Evolutionary conservation across 2,329 filamentous ascomycete species (phyloP).

Genomic region (Fusarium papillatum): DNA sequence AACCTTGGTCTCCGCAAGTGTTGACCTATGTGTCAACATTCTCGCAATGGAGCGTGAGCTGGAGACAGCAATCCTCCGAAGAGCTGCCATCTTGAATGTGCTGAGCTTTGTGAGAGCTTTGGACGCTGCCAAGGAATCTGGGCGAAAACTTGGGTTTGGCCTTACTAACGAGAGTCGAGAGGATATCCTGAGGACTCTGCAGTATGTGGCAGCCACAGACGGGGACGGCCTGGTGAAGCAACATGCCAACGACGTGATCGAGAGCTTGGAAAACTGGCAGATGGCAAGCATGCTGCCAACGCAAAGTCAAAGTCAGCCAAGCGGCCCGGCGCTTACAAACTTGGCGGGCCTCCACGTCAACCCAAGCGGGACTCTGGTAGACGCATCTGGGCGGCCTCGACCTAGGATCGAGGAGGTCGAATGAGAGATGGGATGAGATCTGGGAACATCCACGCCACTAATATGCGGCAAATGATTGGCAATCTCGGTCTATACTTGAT

Average conservation of each 20-base stretch:
- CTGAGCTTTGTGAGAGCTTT: slow-evolving; percentile 73
- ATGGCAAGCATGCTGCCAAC: slow-evolving; percentile 63
- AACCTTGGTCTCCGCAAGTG: slow-evolving; percentile 63
- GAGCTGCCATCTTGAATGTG: slow-evolving; percentile 75
- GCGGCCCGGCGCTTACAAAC: slow-evolving; percentile 44
- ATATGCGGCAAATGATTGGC: slow-evolving; percentile 34
- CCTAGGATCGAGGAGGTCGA: slow-evolving; percentile 74
- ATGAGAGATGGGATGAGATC: slow-evolving; percentile 50
- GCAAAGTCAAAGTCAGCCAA: slow-evolving; percentile 29
- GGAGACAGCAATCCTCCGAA: slow-evolving; percentile 74
- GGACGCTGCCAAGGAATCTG: slow-evolving; percentile 63
- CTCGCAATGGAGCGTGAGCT: slow-evolving; percentile 72
- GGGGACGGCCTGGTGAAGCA: slow-evolving; percentile 76
- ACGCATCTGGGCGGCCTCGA: slow-evolving; percentile 45
- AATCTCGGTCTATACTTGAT: slow-evolving; percentile 42
- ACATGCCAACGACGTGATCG: slow-evolving; percentile 76
- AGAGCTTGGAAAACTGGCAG: slow-evolving; percentile 74
- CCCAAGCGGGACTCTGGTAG: slow-evolving; percentile 41
- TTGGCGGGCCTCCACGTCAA: slow-evolving; percentile 56
- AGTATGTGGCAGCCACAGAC: slow-evolving; percentile 76
- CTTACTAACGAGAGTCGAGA: slow-evolving; percentile 67
- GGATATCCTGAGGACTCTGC: slow-evolving; percentile 73
- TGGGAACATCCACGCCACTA: slow-evolving; percentile 27
- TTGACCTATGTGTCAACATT: slow-evolving; percentile 75
- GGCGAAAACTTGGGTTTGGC: slow-evolving; percentile 64